These are phyloP conservation scores for Babjeviella inositovora DNA, from an alignment of 805 yeast genomes.

Conservation along the genomic window DNA sequence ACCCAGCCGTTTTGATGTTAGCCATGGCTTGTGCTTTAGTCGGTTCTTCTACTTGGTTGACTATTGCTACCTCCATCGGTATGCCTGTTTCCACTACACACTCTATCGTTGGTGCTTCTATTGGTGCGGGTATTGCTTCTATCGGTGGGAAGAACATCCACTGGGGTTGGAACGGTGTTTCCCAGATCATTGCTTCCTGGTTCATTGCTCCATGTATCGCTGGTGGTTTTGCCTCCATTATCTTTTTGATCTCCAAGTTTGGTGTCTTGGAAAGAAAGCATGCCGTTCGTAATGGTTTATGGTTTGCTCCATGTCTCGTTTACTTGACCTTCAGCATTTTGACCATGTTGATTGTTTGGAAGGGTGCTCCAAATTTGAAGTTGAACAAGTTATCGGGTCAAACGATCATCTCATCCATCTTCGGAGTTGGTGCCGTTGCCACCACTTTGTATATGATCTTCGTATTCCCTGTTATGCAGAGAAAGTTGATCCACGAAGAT, in stretches of 20 bases:
- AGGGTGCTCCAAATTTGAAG: conserved; percentile 58
- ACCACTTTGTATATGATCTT: conserved; percentile 30
- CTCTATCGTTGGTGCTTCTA: conserved; percentile 61
- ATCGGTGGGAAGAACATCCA: conserved; percentile 39
- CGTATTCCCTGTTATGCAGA: conserved; percentile 43
- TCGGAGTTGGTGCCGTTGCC: conserved; percentile 53
- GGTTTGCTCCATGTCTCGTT: conserved; percentile 43
- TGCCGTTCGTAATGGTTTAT: conserved; percentile 36
- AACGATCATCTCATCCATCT: conserved; percentile 38
- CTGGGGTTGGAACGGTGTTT: conserved; percentile 70
- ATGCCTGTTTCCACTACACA: conserved; percentile 78
- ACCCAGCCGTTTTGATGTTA: conserved; percentile 61
- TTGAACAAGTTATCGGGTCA: conserved; percentile 34
- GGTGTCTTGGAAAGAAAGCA: conserved; percentile 43
- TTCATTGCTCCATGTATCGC: conserved; percentile 62
- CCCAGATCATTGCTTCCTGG: conserved; percentile 69
- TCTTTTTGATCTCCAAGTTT: conserved; percentile 45
- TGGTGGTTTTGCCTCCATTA: conserved; percentile 40
- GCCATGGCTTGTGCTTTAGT: conserved; percentile 63
- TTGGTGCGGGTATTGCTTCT: conserved; percentile 65
- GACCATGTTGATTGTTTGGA: conserved; percentile 69
- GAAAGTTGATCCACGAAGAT: conserved; percentile 45
- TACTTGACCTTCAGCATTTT: conserved; percentile 42
- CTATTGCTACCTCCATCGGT: conserved; percentile 49
- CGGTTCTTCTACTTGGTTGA: conserved; percentile 59